Evolutionary conservation across 2,329 filamentous ascomycete genomes (phyloP).

Genomic region (Arachnopeziza araneosa): DNA sequence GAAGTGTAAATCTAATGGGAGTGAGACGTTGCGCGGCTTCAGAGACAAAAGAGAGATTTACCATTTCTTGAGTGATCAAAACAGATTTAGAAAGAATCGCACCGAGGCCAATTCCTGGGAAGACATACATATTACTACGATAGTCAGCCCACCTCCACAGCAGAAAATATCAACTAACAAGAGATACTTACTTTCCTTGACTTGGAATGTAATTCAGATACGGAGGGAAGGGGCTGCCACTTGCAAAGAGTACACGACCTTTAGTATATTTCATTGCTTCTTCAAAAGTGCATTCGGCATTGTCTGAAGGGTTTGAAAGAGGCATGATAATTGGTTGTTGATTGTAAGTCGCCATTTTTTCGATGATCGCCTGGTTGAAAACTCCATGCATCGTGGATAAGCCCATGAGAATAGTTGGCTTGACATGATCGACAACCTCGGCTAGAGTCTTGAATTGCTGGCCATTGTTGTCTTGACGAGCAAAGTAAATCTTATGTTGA

Average conservation of each 20-base stretch:
- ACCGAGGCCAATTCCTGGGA: slow-evolving; percentile 80
- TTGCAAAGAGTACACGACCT: slow-evolving; percentile 72
- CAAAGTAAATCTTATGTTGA: slow-evolving; percentile 48
- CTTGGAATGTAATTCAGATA: slow-evolving; percentile 49
- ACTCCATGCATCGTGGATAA: slow-evolving; percentile 72
- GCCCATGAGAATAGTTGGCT: slow-evolving; percentile 76
- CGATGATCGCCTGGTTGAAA: slow-evolving; percentile 69
- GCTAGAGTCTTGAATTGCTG: slow-evolving; percentile 51
- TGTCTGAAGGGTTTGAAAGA: slow-evolving; percentile 74
- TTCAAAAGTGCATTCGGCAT: slow-evolving; percentile 74
- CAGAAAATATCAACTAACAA: neutral
- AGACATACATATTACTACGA: slow-evolving; percentile 74
- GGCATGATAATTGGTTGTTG: slow-evolving; percentile 71
- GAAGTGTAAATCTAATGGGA: slow-evolving; percentile 67
- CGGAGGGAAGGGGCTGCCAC: slow-evolving; percentile 78
- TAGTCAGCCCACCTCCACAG: neutral
- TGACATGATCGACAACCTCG: slow-evolving; percentile 63
- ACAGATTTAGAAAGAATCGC: slow-evolving; percentile 63
- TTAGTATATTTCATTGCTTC: slow-evolving; percentile 74
- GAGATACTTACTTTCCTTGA: slow-evolving; percentile 38
- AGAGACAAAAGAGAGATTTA: slow-evolving; percentile 4
- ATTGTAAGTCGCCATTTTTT: slow-evolving; percentile 68
- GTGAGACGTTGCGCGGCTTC: neutral
- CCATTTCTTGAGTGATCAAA: slow-evolving; percentile 41
- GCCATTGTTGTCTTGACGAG: slow-evolving; percentile 32